These are phyloP conservation scores for Pugionium dolabratum DNA, from an alignment of 345 rosid species.

Conservation along the genomic window DNA sequence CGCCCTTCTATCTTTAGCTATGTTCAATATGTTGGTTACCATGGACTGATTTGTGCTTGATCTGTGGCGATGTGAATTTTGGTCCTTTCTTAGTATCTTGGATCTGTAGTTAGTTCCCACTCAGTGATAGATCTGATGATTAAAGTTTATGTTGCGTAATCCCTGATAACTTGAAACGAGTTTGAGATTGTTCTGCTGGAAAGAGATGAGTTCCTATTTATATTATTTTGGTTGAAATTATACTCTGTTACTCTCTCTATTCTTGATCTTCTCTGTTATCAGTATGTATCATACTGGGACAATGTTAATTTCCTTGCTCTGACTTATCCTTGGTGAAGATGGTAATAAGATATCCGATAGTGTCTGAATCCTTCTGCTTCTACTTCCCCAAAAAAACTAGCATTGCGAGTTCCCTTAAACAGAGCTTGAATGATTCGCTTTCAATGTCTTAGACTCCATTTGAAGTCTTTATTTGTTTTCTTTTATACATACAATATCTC, in stretches of 20 bases:
- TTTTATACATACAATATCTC: background rate
- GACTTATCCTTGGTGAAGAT: background rate
- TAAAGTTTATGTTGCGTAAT: background rate
- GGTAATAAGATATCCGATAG: background rate
- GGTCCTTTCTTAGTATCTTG: background rate
- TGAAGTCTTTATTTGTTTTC: background rate
- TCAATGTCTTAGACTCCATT: background rate
- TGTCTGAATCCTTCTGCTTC: background rate
- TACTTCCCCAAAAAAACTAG: background rate
- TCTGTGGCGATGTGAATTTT: background rate
- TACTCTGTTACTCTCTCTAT: background rate
- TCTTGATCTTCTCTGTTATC: background rate
- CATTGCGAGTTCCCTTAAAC: slow-evolving; percentile 6
- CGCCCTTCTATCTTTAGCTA: background rate
- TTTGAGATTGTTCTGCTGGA: slow-evolving; percentile 10
- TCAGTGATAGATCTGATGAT: slow-evolving; percentile 8
- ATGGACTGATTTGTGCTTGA: background rate
- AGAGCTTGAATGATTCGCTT: background rate
- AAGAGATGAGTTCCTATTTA: background rate
- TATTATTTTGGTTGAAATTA: slow-evolving; percentile 2
- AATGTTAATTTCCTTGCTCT: background rate
- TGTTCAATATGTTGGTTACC: slow-evolving; percentile 2
- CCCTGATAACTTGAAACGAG: slow-evolving; percentile 4
- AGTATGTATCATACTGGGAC: too few species aligned
- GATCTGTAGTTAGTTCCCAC: background rate